Conservation (phyloP, 768 basidiomycete genomes). For the Porpolomopsis calyptriformis region DNA sequence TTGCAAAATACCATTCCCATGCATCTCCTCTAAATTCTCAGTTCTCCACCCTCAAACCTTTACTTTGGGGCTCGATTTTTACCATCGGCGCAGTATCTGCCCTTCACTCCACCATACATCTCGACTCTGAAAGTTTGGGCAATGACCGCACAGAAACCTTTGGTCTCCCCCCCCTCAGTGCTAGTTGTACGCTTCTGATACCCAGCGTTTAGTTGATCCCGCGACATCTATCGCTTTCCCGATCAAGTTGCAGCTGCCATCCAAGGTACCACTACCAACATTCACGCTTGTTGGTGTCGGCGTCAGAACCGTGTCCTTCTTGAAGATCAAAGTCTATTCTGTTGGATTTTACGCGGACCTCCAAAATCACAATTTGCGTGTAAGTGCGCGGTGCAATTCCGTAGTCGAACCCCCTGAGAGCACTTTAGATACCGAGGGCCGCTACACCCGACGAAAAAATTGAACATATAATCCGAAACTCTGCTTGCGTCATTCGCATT, state of each 20-base stretch:
- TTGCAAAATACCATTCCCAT: background rate
- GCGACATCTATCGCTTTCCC: conserved; percentile 71
- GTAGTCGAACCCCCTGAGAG: background rate
- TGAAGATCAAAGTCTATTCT: conserved; percentile 81
- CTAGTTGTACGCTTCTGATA: background rate
- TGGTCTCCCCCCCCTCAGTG: conserved; percentile 8
- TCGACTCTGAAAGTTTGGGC: conserved; percentile 26
- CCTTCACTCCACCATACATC: conserved; percentile 26
- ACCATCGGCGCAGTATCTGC: conserved; percentile 12
- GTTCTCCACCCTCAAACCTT: background rate
- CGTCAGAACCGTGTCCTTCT: conserved; percentile 81
- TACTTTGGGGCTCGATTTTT: background rate
- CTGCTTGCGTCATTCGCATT: conserved; percentile 66
- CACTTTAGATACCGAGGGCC: conserved; percentile 37
- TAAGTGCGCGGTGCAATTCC: conserved; percentile 19
- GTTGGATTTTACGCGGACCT: conserved; percentile 86
- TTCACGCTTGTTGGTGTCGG: conserved; percentile 75
- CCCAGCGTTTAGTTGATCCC: conserved; percentile 44
- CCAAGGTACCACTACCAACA: conserved; percentile 48
- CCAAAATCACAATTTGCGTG: conserved; percentile 49
- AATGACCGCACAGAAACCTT: conserved; percentile 15
- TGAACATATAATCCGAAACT: conserved; percentile 51
- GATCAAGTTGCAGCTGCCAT: conserved; percentile 48
- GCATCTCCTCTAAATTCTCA: background rate
- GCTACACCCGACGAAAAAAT: conserved; percentile 64